phyloP scores from a whole-genome alignment of 352 stramenopile species.

The Phytophthora pseudosyringae region DNA sequence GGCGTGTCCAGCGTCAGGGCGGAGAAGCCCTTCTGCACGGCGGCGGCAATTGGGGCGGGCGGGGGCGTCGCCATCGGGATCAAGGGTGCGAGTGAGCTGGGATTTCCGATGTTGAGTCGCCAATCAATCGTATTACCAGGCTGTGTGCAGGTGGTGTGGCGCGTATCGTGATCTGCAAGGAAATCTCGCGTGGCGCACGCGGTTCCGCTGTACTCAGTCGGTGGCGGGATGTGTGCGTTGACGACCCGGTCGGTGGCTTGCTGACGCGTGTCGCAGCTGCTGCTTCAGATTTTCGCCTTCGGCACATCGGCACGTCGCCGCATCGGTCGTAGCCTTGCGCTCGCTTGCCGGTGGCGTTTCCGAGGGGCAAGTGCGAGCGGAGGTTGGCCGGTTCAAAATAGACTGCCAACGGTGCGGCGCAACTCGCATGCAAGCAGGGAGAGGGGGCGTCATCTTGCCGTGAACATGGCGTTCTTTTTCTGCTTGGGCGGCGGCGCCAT shows the following conservation, averaged over 20 bases:
- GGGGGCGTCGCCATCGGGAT: conserved; percentile 46
- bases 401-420: background rate
- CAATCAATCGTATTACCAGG: conserved; percentile 18
- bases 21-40: conserved; percentile 60
- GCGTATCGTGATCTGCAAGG: conserved; percentile 13
- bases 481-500: conserved; percentile 4
- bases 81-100: conserved; percentile 2
- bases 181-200: conserved; percentile 24
- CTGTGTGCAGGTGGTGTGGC: conserved; percentile 14
- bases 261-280: conserved; percentile 26
- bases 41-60: conserved; percentile 41
- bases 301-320: conserved; percentile 21
- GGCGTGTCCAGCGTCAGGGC: conserved; percentile 47
- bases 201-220: background rate
- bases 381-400: background rate
- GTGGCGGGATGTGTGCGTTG: conserved; percentile 6
- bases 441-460: conserved; percentile 20
- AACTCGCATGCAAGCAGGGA: background rate
- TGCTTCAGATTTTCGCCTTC: conserved; percentile 26
- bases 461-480: conserved; percentile 26
- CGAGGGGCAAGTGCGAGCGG: background rate
- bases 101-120: conserved; percentile 20
- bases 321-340: conserved; percentile 26
- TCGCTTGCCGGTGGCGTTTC: background rate
- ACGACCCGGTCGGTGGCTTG: conserved; percentile 7